Base-by-base conservation (phyloP, 768 basidiomycete species). In the Jaapia argillacea region DNA sequence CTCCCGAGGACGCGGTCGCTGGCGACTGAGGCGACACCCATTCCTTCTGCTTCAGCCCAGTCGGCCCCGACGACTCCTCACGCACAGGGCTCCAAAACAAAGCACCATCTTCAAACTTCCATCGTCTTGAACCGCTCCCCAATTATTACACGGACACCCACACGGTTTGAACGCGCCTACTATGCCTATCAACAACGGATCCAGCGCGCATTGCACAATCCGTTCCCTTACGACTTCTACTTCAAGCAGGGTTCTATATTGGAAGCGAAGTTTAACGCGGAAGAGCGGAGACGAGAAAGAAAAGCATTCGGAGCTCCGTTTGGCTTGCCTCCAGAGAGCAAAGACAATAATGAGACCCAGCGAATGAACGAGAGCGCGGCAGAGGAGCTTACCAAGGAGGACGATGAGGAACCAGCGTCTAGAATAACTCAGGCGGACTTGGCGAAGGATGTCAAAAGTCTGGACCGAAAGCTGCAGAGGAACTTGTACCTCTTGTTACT, bases 221-320 rank as follows among this genome's bases (percentile, higher is more conserved):
- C 92, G 1, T 81, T 90, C 59, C 87, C 92, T 14, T 70, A 77
- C 45, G 81, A 91, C 38, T 90, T 94, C 63, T 97, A 93, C 67
- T 94, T 94, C 73, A 91, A 91, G 63, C 81, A 81, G 40, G 92
- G 92, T 6, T 86, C 91, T 0, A 69, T 87, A 13, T 74, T 92
- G 24, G 84, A 92, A 59, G 77, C 79, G 12, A 75, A 85, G 28
- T 94, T 90, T 62, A 79, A 71, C 39, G 61, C 77, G 40, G 84
- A 91, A 56, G 84, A 92, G 54, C 73, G 76, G 37, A 66, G 71
- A 46, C 74, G 85, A 40, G 89, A 92, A 54, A 65, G 68, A 28
- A 67, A 70, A 42, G 80, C 84, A 1, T 97, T 90, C 60, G 90
- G 91, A 0, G 65, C 70, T 0, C 65, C 61, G 3, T 78, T 86